Evolutionary conservation across 1,284 basidiomycete species (phyloP), one percentile per base, ranked within the genome.

Genomic region (Singerocomus rubriflavus): DNA sequence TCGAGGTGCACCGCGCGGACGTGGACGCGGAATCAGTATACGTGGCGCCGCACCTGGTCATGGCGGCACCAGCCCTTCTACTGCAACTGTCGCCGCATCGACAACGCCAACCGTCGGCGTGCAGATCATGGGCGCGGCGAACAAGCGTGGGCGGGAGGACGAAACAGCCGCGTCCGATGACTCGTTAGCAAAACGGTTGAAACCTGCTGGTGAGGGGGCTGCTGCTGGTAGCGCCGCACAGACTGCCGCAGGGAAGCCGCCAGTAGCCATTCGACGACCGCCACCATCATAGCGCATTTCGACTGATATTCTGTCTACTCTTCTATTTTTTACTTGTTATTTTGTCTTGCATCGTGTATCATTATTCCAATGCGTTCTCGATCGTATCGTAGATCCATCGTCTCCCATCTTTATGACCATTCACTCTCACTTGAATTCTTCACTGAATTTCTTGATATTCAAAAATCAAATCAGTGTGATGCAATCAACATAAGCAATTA

Each of bases 121-220:
- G 34, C 78, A 79, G 6, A 87, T 88, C 45, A 77, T 81, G 59
- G 85, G 85, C 16, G 85, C 84, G 11, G 83, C 84, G 12, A 71
- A 61, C 17, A 90, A 90, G 59, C 79, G 87, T 17, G 76, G 79
- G 35, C 75, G 85, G 17, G 87, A 88, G 48, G 80, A 84, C 35
- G 75, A 70, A 16, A 44, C 43, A 17, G 48, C 63, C 6, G 69
- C 72, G 1, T 54, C 66, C 0, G 82, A 83, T 31, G 81, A 83
- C 57, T 80, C 85, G 6, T 71, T 88, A 16, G 84, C 80, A 0
- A 90, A 90, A 61, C 78, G 87, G 34, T 57, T 88, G 53, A 89
- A 87, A 64, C 81, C 84, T 43, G 77, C 78, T 5, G 48, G 40
- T 1, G 60, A 57, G 14, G 46, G 38, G 3, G 14, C 16, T 17